Evolutionary conservation across 148 eudicot species (phyloP).

Genomic region (Cornus florida): DNA sequence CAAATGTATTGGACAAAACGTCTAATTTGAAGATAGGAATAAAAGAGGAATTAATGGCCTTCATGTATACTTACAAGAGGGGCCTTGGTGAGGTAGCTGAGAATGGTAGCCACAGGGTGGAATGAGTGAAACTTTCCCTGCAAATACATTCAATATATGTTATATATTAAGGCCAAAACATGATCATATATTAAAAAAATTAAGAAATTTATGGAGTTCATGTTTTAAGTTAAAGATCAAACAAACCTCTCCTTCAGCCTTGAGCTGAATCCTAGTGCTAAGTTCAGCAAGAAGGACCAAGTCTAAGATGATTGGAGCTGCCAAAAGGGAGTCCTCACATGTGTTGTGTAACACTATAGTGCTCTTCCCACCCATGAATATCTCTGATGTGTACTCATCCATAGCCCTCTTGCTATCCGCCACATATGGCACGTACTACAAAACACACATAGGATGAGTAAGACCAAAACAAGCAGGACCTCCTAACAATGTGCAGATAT

Average conservation of each 20-base stretch:
- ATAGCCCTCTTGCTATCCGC: constrained; percentile 98
- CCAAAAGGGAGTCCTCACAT: constrained; percentile 77
- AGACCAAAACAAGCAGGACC: background rate
- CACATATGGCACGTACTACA: constrained; percentile 92
- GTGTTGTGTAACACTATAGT: constrained; percentile 93
- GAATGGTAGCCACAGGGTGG: constrained; percentile 93
- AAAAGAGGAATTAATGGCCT: background rate
- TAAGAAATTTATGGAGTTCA: background rate
- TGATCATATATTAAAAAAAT: background rate
- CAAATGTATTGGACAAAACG: background rate
- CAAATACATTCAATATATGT: constrained; percentile 5
- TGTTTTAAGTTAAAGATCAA: constrained; percentile 11
- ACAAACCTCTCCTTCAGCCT: constrained; percentile 64
- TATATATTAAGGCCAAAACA: background rate
- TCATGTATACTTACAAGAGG: constrained; percentile 74
- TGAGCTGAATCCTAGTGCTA: constrained; percentile 69
- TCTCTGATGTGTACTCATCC: constrained; percentile 99
- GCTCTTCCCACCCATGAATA: constrained; percentile 92
- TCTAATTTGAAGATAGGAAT: background rate
- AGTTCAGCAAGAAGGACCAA: constrained; percentile 81
- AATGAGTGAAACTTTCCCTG: constrained; percentile 94
- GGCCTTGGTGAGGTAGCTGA: constrained; percentile 95
- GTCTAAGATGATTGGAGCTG: constrained; percentile 83
- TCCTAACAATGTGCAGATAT: no score
- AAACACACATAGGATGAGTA: background rate